Percentiles rank a stretch among this genome's conserved stretches.
Evolutionary conservation across 495 filamentous ascomycete genomes (phyloP).

Genomic region (Endocarpon pusillum): DNA sequence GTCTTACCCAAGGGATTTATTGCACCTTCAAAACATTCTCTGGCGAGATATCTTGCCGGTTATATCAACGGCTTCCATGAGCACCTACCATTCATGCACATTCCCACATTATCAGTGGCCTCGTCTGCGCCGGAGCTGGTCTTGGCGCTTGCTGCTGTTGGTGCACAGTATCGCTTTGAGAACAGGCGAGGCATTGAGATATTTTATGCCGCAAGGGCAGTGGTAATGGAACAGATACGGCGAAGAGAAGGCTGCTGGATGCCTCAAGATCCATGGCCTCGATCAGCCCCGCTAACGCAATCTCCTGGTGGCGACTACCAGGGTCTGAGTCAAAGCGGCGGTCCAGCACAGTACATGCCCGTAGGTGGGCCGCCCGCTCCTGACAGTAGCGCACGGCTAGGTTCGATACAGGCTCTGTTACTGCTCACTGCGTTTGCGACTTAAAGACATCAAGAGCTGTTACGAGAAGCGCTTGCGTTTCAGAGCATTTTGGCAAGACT

Average conservation of each 20-base stretch:
- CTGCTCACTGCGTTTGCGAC: conserved; percentile 33
- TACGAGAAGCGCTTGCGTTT: conserved; percentile 32
- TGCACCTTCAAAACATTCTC: conserved; percentile 40
- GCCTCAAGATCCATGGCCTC: conserved; percentile 26
- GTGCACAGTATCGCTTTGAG: conserved; percentile 43
- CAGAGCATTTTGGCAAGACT: conserved; percentile 31
- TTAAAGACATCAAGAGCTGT: conserved; percentile 31
- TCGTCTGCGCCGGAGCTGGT: conserved; percentile 39
- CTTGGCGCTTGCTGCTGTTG: conserved; percentile 38
- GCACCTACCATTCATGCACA: conserved; percentile 51
- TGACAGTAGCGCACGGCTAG: too few relatives aligned
- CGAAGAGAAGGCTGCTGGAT: conserved; percentile 29
- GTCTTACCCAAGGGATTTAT: conserved; percentile 51
- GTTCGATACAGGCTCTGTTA: conserved; percentile 30
- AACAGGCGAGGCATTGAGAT: conserved; percentile 47
- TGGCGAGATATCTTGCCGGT: conserved; percentile 48
- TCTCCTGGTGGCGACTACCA: conserved; percentile 25
- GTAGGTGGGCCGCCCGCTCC: too few relatives aligned
- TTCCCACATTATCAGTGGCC: conserved; percentile 40
- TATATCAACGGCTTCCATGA: conserved; percentile 52
- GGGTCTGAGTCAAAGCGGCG: conserved; percentile 24
- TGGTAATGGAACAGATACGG: conserved; percentile 25
- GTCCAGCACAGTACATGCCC: conserved; percentile 23
- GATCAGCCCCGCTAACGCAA: conserved; percentile 20
- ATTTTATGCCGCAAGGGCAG: conserved; percentile 45